Conservation (phyloP, 805 yeast species). For the Wickerhamiella musiphila region DNA sequence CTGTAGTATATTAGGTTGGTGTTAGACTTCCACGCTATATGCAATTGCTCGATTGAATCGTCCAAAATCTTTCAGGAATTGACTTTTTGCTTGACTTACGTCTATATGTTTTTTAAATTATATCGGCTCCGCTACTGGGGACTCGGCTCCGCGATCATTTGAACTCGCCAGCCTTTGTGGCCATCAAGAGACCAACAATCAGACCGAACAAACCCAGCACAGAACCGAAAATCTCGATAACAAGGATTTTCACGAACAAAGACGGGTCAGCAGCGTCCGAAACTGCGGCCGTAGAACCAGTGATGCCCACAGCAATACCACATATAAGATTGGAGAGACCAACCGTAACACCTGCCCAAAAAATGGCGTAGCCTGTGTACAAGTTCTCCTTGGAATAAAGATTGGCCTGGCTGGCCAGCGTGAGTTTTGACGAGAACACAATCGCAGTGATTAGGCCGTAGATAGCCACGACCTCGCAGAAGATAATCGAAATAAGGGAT, state of each 20-base stretch:
- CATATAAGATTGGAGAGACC: constrained; percentile 86
- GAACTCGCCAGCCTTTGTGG: constrained; percentile 85
- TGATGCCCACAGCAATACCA: constrained; percentile 93
- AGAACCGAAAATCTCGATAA: constrained; percentile 93
- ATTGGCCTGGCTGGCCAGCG: constrained; percentile 40
- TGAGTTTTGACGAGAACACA: constrained; percentile 81
- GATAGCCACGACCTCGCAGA: constrained; percentile 98
- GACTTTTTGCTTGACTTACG: no score
- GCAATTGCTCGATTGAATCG: no score
- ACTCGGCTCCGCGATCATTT: no score
- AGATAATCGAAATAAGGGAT: constrained; percentile 87
- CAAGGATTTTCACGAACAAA: constrained; percentile 85
- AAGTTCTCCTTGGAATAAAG: constrained; percentile 67
- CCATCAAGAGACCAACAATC: constrained; percentile 93
- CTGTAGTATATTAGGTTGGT: no score
- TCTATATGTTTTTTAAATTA: no score
- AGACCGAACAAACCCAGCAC: constrained; percentile 94
- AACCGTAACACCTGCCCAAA: constrained; percentile 97
- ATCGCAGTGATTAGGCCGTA: constrained; percentile 95
- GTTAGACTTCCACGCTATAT: no score
- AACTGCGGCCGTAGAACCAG: constrained; percentile 97
- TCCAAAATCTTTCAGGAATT: no score
- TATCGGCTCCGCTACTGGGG: no score
- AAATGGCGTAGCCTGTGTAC: constrained; percentile 86
- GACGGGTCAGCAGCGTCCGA: constrained; percentile 96